These are phyloP conservation scores for Lactarius vividus DNA, from an alignment of 768 basidiomycete species.

Conservation along the genomic window DNA sequence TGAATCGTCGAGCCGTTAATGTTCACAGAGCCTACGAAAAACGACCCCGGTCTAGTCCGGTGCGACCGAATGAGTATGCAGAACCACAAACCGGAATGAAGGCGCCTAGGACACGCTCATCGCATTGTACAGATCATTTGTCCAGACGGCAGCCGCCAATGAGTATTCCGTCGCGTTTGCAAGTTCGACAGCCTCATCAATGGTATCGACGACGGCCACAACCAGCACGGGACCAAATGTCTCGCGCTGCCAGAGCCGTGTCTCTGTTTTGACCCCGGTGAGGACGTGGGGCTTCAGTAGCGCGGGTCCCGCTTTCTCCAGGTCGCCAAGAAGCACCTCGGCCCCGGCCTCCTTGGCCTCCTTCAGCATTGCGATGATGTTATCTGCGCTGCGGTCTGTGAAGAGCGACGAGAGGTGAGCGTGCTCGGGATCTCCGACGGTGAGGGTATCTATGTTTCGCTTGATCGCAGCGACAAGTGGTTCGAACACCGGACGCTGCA, in stretches of 20 bases:
- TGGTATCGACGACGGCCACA: constrained; percentile 46
- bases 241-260: constrained; percentile 55
- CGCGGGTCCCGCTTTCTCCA: constrained; percentile 36
- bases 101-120: constrained; percentile 45
- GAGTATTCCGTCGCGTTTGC: constrained; percentile 56
- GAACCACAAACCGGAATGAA: constrained; percentile 42
- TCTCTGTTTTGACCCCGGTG: constrained; percentile 46
- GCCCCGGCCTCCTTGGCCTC: constrained; percentile 48
- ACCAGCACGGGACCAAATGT: constrained; percentile 58
- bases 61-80: neutral
- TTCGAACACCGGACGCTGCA: constrained; percentile 42
- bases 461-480: constrained; percentile 40
- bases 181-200: constrained; percentile 54
- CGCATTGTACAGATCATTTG: constrained; percentile 43
- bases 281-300: constrained; percentile 53
- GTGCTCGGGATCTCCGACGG: constrained; percentile 38
- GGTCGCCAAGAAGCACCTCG: constrained; percentile 45
- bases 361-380: constrained; percentile 42
- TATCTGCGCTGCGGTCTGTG: constrained; percentile 43
- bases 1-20: constrained; percentile 57
- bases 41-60: neutral
- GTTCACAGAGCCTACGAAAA: constrained; percentile 45
- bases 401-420: constrained; percentile 43
- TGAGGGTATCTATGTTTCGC: constrained; percentile 35
- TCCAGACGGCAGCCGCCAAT: constrained; percentile 53